Evolutionary conservation across 495 filamentous ascomycete species (phyloP).

Genomic region (Xylaria grammica): DNA sequence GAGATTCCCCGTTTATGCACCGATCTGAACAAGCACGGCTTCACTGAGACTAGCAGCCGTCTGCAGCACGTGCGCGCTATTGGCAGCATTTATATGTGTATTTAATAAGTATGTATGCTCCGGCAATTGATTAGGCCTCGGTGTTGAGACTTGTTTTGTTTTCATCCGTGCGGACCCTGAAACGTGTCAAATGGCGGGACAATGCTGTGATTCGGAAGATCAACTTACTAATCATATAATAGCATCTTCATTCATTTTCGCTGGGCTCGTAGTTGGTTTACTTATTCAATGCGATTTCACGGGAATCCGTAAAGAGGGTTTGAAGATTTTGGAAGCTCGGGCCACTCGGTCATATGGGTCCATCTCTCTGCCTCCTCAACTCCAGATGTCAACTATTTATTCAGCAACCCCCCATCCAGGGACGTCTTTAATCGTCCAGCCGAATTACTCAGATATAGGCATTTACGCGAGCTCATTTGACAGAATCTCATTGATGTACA

Average conservation of each 20-base stretch:
- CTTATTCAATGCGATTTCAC: neutral
- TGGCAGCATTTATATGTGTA: constrained; percentile 30
- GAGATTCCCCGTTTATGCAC: neutral
- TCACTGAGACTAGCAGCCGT: constrained; percentile 25
- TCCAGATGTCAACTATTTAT: neutral
- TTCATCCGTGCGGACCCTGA: neutral
- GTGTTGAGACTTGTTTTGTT: neutral
- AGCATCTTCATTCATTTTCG: neutral
- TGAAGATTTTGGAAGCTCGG: constrained; percentile 19
- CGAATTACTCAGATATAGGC: neutral
- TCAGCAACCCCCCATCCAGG: neutral
- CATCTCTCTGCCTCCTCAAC: neutral
- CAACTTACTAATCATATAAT: neutral
- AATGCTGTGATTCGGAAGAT: neutral
- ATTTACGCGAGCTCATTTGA: constrained; percentile 12
- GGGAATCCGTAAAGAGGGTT: neutral
- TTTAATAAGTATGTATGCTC: neutral
- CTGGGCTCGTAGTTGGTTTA: neutral
- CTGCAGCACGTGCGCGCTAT: constrained; percentile 33
- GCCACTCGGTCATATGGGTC: constrained; percentile 5
- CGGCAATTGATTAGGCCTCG: neutral
- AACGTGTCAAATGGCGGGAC: neutral
- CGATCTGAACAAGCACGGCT: constrained; percentile 13
- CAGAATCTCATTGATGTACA: constrained; percentile 22
- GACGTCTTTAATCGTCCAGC: neutral